Evolutionary conservation across 129 eudicot genomes (phyloP).

Genomic region (Scalesia atractyloides): DNA sequence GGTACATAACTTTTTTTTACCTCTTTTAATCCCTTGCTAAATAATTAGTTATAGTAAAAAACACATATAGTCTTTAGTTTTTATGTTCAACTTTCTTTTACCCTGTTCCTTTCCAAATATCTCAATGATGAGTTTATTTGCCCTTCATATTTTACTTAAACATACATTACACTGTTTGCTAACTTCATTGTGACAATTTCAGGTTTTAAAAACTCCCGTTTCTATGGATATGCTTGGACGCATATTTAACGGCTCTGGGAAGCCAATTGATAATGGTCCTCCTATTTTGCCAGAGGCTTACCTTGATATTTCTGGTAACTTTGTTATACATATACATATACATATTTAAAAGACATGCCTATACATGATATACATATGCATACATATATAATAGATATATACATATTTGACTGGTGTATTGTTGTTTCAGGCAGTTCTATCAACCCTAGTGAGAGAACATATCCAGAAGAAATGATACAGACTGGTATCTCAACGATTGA

Average conservation of each 20-base stretch:
- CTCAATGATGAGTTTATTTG: not conserved
- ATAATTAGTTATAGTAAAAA: not conserved
- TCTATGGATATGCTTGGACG: slow-evolving; percentile 99
- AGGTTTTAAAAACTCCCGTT: slow-evolving; percentile 97
- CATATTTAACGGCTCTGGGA: slow-evolving; percentile 93
- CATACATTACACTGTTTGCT: not conserved
- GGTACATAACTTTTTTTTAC: slow-evolving; percentile 41
- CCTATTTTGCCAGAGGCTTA: slow-evolving; percentile 94
- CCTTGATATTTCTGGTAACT: slow-evolving; percentile 79
- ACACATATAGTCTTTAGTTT: not conserved
- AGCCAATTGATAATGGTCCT: slow-evolving; percentile 97
- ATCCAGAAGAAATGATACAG: slow-evolving; percentile 99
- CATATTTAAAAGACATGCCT: not conserved
- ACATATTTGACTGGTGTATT: slow-evolving; percentile 10
- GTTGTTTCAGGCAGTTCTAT: slow-evolving; percentile 81
- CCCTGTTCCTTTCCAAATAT: not conserved
- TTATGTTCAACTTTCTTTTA: not conserved
- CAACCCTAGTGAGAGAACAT: slow-evolving; percentile 96
- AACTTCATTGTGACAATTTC: slow-evolving; percentile 15
- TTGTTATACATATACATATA: not conserved
- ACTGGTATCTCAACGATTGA: slow-evolving; percentile 97
- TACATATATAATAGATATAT: not conserved
- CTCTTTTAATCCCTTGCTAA: slow-evolving; percentile 12
- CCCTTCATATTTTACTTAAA: not conserved
- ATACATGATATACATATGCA: not conserved